These are phyloP conservation scores for Lentinula raphanica DNA, from an alignment of 768 basidiomycete species.

Conservation along the genomic window DNA sequence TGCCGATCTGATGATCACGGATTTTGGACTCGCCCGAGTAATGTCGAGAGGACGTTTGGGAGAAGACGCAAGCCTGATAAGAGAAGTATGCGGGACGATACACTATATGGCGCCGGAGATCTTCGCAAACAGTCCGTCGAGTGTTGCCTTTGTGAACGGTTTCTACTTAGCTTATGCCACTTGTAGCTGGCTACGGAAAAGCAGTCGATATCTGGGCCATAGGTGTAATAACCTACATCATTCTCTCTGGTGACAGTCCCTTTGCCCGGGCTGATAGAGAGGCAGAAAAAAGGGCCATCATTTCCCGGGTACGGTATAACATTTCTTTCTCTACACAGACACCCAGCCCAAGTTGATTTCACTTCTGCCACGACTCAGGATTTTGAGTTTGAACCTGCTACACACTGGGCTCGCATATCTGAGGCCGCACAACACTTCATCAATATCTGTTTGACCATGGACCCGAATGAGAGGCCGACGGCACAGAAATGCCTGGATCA, in stretches of 20 bases:
- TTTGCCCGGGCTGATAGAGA: constrained; percentile 50
- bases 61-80: constrained; percentile 59
- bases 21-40: neutral
- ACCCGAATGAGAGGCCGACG: constrained; percentile 56
- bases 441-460: constrained; percentile 56
- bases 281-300: neutral
- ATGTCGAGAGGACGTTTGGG: constrained; percentile 45
- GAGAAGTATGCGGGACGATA: constrained; percentile 72
- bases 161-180: neutral
- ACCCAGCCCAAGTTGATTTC: too few species aligned
- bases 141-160: neutral
- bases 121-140: constrained; percentile 51
- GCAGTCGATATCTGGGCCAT: constrained; percentile 77
- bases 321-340: too few species aligned
- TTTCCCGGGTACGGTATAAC: constrained; percentile 21
- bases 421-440: constrained; percentile 58
- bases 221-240: constrained; percentile 78
- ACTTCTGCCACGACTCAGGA: too few species aligned
- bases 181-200: constrained; percentile 59
- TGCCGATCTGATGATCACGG: neutral
- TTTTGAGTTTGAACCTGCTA: constrained; percentile 10
- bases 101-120: constrained; percentile 77
- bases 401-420: constrained; percentile 58
- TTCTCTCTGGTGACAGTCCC: constrained; percentile 66
- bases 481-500: constrained; percentile 53